Base-by-base conservation (phyloP, 495 filamentous ascomycete species). In the Lasiosphaeris hirsuta region DNA sequence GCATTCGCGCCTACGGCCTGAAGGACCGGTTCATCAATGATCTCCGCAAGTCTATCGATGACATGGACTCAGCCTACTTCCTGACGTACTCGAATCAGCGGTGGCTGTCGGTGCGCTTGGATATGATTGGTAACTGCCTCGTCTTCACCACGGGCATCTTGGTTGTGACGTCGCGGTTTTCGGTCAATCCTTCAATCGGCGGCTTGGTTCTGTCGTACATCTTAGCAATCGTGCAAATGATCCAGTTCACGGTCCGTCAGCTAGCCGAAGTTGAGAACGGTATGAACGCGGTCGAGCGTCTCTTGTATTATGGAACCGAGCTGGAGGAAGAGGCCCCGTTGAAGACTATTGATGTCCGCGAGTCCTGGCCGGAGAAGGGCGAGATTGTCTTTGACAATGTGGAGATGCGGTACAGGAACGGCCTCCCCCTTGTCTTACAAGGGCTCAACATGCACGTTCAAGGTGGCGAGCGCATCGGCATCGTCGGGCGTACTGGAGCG, bases 231-330 rank as follows among this genome's bases (percentile, higher is more conserved):
- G 91, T 95, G n/a, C 89, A 94, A 72, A 91, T 96, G 88, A 84
- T 97, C 45, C 92, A 96, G 67, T 96, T 96, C 72, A 92, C 91
- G 2, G 89, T 97, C 15, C 84, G 93, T 38, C 94, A 97, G 72
- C 81, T 97, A 37, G 92, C 94, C 36, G 94, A 97, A 69, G 90
- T 97, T 17, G 94, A 98, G 70, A 97, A 96, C 76, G 87, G 89
- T 67, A 96, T 98, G 92, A 97, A 96, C 63, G 84, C 94, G 0
- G 93, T 93, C 3, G 93, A 98, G 68, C 88, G 94, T 33, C 79
- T 98, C n/a, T 81, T 90, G 70, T 90, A 94, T 74, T 98, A 98
- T 66, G 92, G 90, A 40, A 91, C 83, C 5, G 62, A 88, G 52
- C 84, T 98, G 2, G 91, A 96, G 57, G 86, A 95, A 65, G 94